Evolutionary conservation across 2,329 filamentous ascomycete genomes (phyloP), one percentile per base, ranked within the genome.

Genomic region (Penicillium sp.): DNA sequence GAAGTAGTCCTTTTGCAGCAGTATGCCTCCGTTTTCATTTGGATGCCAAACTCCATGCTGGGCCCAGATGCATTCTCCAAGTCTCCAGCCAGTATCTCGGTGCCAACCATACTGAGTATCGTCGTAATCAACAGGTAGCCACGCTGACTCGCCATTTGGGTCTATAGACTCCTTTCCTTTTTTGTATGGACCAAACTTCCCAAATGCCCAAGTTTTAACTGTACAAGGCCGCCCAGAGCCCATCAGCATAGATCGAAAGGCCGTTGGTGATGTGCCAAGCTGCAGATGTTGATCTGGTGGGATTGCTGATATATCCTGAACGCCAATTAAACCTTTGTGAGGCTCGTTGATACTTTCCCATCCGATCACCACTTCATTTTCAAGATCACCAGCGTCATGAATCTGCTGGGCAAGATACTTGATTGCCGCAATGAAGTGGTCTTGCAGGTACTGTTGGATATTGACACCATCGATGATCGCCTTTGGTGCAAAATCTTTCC

Each of bases 271-370:
- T 4, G 92, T 96, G 14, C 92, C 92, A 71, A 97, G 95, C 68
- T 96, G 91, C 47, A 97, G 78, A 47, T 92, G 91, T 68, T 97
- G 92, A 54, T 96, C 91, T 54, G 85, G 83, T 1, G 94, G 94
- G 49, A 97, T 88, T 9, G 85, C 81, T 18, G 87, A 88, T 47
- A 99, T 80, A 69, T 97, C 92, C 56, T 86, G 83, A 68, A 90
- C 88, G 11, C 92, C 92, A 45, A 95, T 85, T 69, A 97, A 80
- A 22, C 95, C 93, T 67, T 90, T 85, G 72, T 95, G 94, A 1
- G 94, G 94, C 74, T 99, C 94, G 68, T 99, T 99, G 74, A 97
- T 80, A 67, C 87, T 96, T 78, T 99, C 94, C 90, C 93, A 99
- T 1, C 94, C 94, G 63, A 97, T 88, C 5, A 99, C 86, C 29